phyloP scores from a whole-genome alignment of 1,284 basidiomycete species.

The Moniliella sp. region DNA sequence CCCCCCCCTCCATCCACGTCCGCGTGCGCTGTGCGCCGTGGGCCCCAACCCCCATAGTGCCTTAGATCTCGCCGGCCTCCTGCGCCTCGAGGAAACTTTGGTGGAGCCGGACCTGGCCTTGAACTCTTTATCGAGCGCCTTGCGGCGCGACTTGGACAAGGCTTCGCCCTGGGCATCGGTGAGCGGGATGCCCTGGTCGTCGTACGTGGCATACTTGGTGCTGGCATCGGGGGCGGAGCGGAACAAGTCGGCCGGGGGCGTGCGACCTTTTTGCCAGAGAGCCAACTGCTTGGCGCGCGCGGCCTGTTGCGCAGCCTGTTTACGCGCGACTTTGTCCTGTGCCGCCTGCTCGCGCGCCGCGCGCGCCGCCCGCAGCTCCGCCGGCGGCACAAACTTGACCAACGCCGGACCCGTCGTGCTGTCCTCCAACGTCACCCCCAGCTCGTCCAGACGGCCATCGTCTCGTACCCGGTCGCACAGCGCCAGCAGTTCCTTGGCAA shows the following conservation, averaged over 20 bases:
- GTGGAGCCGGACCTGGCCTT: conserved; percentile 41
- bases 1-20: no score
- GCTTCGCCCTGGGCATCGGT: conserved; percentile 65
- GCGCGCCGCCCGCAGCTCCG: conserved; percentile 56
- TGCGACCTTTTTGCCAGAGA: conserved; percentile 64
- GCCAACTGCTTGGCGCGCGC: conserved; percentile 53
- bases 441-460: conserved; percentile 62
- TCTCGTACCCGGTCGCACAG: conserved; percentile 61
- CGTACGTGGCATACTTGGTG: conserved; percentile 53
- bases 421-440: conserved; percentile 88
- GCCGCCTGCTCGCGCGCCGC: conserved; percentile 65
- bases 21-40: no score
- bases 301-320: conserved; percentile 51
- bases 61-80: conserved; percentile 19
- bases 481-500: conserved; percentile 14
- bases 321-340: conserved; percentile 60
- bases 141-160: conserved; percentile 57
- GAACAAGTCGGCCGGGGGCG: conserved; percentile 58
- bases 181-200: conserved; percentile 60
- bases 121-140: conserved; percentile 62
- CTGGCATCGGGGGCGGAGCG: conserved; percentile 4
- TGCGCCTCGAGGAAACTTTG: conserved; percentile 20
- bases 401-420: conserved; percentile 57
- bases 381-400: conserved; percentile 71
- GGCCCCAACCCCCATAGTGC: no score